A percentile compares a stretch with the other conserved stretches of the same genome.
phyloP scores from a whole-genome alignment of 2,329 filamentous ascomycete species.

The Massarina eburnea region DNA sequence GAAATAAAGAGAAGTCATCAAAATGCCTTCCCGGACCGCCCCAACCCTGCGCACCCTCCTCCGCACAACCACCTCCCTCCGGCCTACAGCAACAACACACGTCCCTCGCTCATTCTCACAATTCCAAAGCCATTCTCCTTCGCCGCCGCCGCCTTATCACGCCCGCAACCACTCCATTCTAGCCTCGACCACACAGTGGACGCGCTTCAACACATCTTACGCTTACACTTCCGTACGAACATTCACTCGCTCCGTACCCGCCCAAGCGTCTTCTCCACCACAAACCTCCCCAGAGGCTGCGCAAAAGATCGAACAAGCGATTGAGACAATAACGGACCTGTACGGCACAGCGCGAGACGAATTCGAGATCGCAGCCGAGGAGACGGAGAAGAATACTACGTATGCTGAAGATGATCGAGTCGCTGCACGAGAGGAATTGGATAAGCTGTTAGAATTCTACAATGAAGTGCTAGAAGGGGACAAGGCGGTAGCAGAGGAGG shows the following conservation, averaged over 20 bases:
- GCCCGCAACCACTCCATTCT: slow-evolving; percentile 26
- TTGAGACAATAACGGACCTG: slow-evolving; percentile 41
- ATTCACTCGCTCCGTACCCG: slow-evolving; percentile 26
- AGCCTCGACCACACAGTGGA: slow-evolving; percentile 32
- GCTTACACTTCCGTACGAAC: slow-evolving; percentile 35
- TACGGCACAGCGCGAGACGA: slow-evolving; percentile 44
- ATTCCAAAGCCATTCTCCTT: slow-evolving; percentile 25
- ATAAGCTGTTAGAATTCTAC: slow-evolving; percentile 52
- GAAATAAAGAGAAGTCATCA: not conserved
- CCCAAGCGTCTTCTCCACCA: slow-evolving; percentile 17
- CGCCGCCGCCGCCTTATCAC: slow-evolving; percentile 27
- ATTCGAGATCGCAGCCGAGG: slow-evolving; percentile 56
- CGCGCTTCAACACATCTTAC: slow-evolving; percentile 35
- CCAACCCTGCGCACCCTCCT: slow-evolving; percentile 31
- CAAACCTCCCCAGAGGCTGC: slow-evolving; percentile 22
- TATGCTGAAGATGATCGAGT: slow-evolving; percentile 58
- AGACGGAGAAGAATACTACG: slow-evolving; percentile 56
- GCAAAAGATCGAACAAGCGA: slow-evolving; percentile 27
- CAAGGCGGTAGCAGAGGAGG: slow-evolving; percentile 50
- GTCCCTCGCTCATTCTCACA: slow-evolving; percentile 20
- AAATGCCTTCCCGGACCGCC: slow-evolving; percentile 23
- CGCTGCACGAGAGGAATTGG: slow-evolving; percentile 56
- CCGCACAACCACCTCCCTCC: slow-evolving; percentile 25
- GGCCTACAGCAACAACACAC: slow-evolving; percentile 23
- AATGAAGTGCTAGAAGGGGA: slow-evolving; percentile 46